phyloP scores from a whole-genome alignment of 2,329 filamentous ascomycete species.

The Colletotrichum trifolii region DNA sequence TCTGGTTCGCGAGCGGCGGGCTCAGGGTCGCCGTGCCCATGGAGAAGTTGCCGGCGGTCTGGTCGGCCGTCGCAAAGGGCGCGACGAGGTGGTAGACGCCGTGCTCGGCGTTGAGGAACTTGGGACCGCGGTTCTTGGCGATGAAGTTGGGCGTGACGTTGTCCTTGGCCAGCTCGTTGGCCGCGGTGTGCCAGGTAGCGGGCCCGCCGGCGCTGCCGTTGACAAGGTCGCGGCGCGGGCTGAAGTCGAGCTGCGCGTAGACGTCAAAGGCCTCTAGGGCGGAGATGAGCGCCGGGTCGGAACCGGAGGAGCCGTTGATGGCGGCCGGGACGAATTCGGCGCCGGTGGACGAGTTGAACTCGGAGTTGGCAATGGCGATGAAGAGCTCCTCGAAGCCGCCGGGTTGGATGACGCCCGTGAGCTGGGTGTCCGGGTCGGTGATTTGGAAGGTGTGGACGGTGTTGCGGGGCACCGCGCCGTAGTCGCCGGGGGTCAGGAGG shows the following conservation, averaged over 20 bases:
- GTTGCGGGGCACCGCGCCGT: constrained; percentile 56
- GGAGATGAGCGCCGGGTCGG: constrained; percentile 46
- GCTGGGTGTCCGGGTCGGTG: constrained; percentile 58
- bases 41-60: constrained; percentile 55
- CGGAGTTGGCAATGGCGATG: constrained; percentile 45
- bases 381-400: constrained; percentile 61
- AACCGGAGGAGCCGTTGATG: constrained; percentile 23
- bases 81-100: constrained; percentile 55
- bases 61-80: constrained; percentile 53
- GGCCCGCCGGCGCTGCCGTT: constrained; percentile 51
- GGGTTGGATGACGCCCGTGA: constrained; percentile 57
- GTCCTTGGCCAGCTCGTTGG: constrained; percentile 47
- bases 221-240: constrained; percentile 51
- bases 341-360: constrained; percentile 48
- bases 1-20: constrained; percentile 22
- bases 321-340: constrained; percentile 39
- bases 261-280: constrained; percentile 55
- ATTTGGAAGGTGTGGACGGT: constrained; percentile 61
- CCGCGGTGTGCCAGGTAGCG: constrained; percentile 51
- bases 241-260: constrained; percentile 53
- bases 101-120: constrained; percentile 51
- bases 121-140: constrained; percentile 58
- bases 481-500: constrained; percentile 56
- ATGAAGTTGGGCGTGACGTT: constrained; percentile 52
- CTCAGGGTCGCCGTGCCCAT: constrained; percentile 54